phyloP scores from a whole-genome alignment of 208 protist species.

The Leishmania mexicana region DNA sequence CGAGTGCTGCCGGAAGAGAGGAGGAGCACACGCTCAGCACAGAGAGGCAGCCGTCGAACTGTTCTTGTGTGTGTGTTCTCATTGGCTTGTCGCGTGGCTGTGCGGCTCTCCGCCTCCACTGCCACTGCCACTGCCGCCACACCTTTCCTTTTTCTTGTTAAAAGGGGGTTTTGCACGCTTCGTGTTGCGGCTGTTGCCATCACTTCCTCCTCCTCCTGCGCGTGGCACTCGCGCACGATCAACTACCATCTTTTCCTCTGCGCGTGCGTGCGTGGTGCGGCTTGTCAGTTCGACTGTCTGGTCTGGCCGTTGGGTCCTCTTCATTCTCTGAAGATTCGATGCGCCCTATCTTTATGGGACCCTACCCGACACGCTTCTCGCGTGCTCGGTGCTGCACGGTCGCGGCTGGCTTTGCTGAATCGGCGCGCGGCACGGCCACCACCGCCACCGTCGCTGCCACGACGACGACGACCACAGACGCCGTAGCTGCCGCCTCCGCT shows the following conservation, averaged over 20 bases:
- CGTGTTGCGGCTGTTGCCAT: too few species aligned
- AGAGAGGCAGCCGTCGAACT: too few species aligned
- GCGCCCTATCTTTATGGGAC: slow-evolving; percentile 12
- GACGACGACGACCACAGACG: slow-evolving; percentile 1
- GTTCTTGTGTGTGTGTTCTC: too few species aligned
- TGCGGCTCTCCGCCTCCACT: too few species aligned
- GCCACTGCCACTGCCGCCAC: too few species aligned
- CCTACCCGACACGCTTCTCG: slow-evolving; percentile 1
- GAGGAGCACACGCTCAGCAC: too few species aligned
- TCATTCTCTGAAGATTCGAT: slow-evolving; percentile 9
- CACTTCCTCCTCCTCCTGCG: not conserved
- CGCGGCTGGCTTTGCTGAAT: not conserved
- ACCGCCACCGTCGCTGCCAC: not conserved
- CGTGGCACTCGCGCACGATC: not conserved
- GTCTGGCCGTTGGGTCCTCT: not conserved
- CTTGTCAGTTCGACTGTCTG: too few species aligned
- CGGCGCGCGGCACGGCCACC: not conserved
- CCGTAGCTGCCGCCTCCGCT: slow-evolving; percentile 1
- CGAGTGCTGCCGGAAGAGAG: too few species aligned
- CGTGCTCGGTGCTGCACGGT: slow-evolving; percentile 1
- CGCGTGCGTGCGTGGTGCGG: too few species aligned
- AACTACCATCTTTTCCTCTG: not conserved
- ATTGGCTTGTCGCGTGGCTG: too few species aligned
- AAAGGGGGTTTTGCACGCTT: too few species aligned
- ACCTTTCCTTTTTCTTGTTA: too few species aligned